Base-by-base conservation (phyloP, 257 asterid genomes). In the Nicotiana undulata region DNA sequence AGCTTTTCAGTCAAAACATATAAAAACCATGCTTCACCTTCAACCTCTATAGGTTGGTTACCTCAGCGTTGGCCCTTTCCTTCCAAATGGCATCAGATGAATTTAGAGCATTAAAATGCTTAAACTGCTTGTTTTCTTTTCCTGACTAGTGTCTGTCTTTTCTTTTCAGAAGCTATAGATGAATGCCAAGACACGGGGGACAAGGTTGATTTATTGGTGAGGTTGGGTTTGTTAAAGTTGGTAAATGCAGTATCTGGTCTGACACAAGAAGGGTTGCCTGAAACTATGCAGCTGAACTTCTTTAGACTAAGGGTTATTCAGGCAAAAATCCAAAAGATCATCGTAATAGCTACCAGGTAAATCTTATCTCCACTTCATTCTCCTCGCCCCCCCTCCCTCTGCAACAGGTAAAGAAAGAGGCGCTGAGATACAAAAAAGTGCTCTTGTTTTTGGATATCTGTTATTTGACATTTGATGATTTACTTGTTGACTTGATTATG, bases 331-430 rank as follows among this genome's bases (percentile, higher is more conserved):
- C 99, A 96, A 90, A 96, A 94, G 89, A 91, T 92, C 74, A 87
- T 93, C 13, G 98, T 96, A 70, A 88, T 90, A n/a, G 95, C 97
- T 31, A 92, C 98, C 28, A 94, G 99, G 99, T 94, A 66, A 55
- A 58, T 74, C n/a, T 24, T 26, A 26, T 10, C 60, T 72, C 59
- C 32, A 49, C 28, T 22, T 74, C 78, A 24, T 7, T 7, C 15
- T 13, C 24, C 24, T 7, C 7, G 2, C 31, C 31, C 3, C 40
- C n/a, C 22, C 31, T 4, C 9, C 4, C 46, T 0, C 18, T 1
- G 28, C 7, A 24, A 51, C 46, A 70, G 40, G 24, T 2, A 70
- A 70, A 24, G 28, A 44, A 3, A 5, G 32, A 24, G 61, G 44
- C 3, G 7, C 5, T 20, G 58, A 70, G 37, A 44, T 22, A 40